Evolutionary conservation across 208 protist genomes (phyloP).

Genomic region (Phytomonas serpens): DNA sequence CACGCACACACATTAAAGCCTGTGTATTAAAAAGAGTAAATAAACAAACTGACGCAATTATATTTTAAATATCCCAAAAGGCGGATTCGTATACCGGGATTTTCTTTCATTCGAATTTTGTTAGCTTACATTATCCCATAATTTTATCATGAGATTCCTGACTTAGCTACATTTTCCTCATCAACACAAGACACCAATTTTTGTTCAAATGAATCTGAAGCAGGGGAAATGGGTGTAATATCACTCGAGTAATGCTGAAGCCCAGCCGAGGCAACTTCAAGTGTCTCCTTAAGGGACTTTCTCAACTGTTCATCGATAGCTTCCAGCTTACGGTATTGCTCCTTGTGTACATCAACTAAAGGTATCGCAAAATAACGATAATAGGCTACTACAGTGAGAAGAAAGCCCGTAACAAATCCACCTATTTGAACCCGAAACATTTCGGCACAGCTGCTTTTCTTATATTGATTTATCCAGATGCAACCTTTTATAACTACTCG

Average conservation of each 20-base stretch:
- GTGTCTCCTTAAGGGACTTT: conserved; percentile 13
- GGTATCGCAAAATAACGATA: conserved; percentile 41
- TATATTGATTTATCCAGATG: neutral
- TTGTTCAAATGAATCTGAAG: neutral
- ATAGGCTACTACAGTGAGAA: conserved; percentile 29
- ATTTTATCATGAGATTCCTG: neutral
- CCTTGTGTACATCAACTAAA: conserved; percentile 34
- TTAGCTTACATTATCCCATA: neutral
- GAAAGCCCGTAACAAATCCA: conserved; percentile 38
- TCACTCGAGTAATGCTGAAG: neutral
- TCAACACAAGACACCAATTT: neutral
- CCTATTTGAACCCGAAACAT: conserved; percentile 46
- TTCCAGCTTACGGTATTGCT: conserved; percentile 20
- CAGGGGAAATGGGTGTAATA: neutral
- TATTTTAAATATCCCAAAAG: neutral
- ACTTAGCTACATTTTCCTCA: neutral
- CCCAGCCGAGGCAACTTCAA: conserved; percentile 12
- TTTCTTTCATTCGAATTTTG: neutral
- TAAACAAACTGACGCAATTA: neutral
- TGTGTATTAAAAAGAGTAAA: neutral
- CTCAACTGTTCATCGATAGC: conserved; percentile 26
- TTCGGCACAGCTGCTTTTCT: neutral
- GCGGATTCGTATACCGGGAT: neutral
- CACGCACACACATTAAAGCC: neutral
- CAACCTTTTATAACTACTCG: neutral